These are phyloP conservation scores for Prunus kanzakura DNA, from an alignment of 306 rosid species.

Conservation along the genomic window DNA sequence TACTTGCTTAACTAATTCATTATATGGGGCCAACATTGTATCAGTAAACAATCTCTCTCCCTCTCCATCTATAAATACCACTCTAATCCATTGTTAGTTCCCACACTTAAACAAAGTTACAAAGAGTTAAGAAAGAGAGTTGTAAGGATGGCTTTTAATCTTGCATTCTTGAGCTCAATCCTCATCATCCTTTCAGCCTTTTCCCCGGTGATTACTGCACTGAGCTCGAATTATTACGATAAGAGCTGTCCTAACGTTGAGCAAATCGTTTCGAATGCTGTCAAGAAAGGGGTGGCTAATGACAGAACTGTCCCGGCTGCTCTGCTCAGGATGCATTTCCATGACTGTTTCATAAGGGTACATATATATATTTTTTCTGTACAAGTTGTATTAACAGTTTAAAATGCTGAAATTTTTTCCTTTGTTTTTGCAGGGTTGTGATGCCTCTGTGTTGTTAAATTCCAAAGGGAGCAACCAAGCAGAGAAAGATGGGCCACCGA, in stretches of 20 bases:
- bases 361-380: background rate
- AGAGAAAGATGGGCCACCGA: slow-evolving; percentile 56
- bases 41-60: slow-evolving; percentile 15
- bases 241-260: slow-evolving; percentile 72
- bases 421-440: slow-evolving; percentile 40
- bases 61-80: slow-evolving; percentile 53
- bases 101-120: slow-evolving; percentile 14
- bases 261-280: slow-evolving; percentile 30
- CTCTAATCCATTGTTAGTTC: slow-evolving; percentile 15
- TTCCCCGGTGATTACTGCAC: slow-evolving; percentile 37
- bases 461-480: slow-evolving; percentile 45
- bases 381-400: background rate
- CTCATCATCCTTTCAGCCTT: slow-evolving; percentile 43
- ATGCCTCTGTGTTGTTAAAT: slow-evolving; percentile 47
- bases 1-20: slow-evolving; percentile 36
- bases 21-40: slow-evolving; percentile 34
- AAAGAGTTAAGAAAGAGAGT: slow-evolving; percentile 15
- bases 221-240: slow-evolving; percentile 64
- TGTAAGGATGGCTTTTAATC: slow-evolving; percentile 39
- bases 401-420: background rate
- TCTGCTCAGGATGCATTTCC: slow-evolving; percentile 56
- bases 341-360: slow-evolving; percentile 59
- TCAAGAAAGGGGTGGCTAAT: slow-evolving; percentile 26
- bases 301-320: slow-evolving; percentile 55
- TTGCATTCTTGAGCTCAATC: slow-evolving; percentile 39